Percentiles rank a stretch among this genome's conserved stretches.
These are phyloP conservation scores for Sporodiniella umbellata DNA, from an alignment of 371 early-diverging fungal species.

Conservation along the genomic window DNA sequence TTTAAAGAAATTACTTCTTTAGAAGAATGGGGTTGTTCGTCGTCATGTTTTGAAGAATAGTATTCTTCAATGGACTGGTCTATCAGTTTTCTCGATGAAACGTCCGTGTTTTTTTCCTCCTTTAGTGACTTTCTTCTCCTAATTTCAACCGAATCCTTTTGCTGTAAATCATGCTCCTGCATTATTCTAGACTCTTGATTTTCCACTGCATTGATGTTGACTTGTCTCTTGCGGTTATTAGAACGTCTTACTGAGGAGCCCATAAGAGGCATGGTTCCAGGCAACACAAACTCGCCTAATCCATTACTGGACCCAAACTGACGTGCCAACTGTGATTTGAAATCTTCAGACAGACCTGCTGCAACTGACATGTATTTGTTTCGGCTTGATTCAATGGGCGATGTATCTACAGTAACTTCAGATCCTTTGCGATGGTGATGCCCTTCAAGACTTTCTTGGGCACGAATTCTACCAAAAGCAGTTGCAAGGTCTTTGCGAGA, in stretches of 20 bases:
- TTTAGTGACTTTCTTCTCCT: neutral
- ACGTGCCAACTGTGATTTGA: conserved; percentile 42
- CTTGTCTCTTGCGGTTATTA: conserved; percentile 29
- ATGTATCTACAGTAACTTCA: neutral
- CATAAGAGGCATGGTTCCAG: conserved; percentile 41
- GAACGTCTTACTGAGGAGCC: conserved; percentile 40
- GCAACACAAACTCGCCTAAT: conserved; percentile 37
- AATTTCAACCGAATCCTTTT: neutral
- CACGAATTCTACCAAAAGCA: conserved; percentile 35
- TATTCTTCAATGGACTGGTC: neutral
- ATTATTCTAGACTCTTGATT: neutral
- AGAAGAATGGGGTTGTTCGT: neutral
- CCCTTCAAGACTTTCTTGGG: conserved; percentile 45
- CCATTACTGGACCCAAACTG: conserved; percentile 45
- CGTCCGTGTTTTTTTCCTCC: conserved; percentile 7
- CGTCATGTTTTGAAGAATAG: neutral
- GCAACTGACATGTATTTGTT: conserved; percentile 40
- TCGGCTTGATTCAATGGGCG: conserved; percentile 15
- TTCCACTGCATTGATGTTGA: neutral
- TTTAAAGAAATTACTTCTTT: neutral
- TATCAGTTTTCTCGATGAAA: neutral
- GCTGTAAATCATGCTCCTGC: neutral
- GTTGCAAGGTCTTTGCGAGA: conserved; percentile 30
- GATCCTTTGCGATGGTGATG: conserved; percentile 12
- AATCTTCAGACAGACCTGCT: conserved; percentile 40